Base-by-base conservation (phyloP, 805 yeast species). In the Yamadazyma olivae region DNA sequence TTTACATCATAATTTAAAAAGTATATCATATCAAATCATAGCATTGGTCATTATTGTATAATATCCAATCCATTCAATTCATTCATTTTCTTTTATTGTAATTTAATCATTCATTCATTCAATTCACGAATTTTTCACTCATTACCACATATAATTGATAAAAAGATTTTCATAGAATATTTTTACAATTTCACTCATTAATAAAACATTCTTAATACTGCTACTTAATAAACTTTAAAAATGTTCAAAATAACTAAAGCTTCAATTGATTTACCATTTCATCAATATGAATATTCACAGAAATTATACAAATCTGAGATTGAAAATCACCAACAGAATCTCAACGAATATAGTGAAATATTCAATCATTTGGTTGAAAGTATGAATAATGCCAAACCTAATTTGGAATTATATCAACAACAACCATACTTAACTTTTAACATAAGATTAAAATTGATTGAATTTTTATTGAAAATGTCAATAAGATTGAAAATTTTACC, bases 381-480 rank as follows among this genome's bases (percentile, higher is more conserved):
- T 18, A 47, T 53, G 30, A 50, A 61, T 23, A 49, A 48, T 21
- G 57, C 64, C 47, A 70, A 64, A 39, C 84, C 91, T 10, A 64
- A 67, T 45, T 35, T 64, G 26, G 57, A 54, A 27, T 69, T 88
- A 60, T 84, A 89, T 49, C 81, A 77, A 40, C 83, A 85, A 46
- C 99, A 91, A 61, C 97, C 97, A 8, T 95, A 89, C 53, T 68
- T 91, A 40, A 76, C 80, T 35, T 78, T 87, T 64, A 67, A 70
- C 27, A 77, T 85, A 64, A 75, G 99, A 49, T 77, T 77, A 24
- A 79, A 79, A 45, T 69, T 90, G 33, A 75, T 91, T 27, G 95
- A 88, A 50, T 91, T 89, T 52, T 62, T 89, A 16, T 72, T 86
- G 45, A 93, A 89, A 71, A 64, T 77, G 70, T 51, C 85, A 59